Evolutionary conservation across 257 asterid genomes (phyloP), one percentile per base, ranked within the genome.

Genomic region (Solanum lycopersicoides): DNA sequence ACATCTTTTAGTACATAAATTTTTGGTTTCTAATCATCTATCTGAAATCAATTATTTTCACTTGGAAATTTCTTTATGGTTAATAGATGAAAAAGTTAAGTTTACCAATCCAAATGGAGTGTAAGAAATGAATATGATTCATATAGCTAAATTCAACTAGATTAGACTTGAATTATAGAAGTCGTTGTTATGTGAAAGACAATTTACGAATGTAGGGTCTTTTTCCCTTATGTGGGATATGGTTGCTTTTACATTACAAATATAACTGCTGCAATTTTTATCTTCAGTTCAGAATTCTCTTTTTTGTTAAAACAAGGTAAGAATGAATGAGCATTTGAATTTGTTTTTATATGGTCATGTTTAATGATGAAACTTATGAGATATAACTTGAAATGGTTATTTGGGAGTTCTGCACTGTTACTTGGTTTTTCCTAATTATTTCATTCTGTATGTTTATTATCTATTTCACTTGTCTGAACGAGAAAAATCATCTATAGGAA

Each of bases 401-500:
- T 76, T 76, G 13, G 37, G 0, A 44, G 35, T 45, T 42, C 21
- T 25, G 39, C 15, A 28, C 39, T 76, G 16, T 42, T n/a, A 44
- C 39, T 25, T 3, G n/a, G 9, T 14, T 77, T 77, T 44, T 44
- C 65, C 9, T 77, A 28, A 25, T 77, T 25, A n/a, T 13, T 9
- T 23, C 41, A 35, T 77, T 42, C 3, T 5, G 63, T n/a, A 77
- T 77, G 63, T 4, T 77, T 42, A 69, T 66, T 47, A 47, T 47
- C 80, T 84, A 13, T 15, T 68, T 68, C 16, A 28, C 73, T 47
- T 86, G 13, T 92, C 71, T 86, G 89, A 89, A 89, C 97, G 88
- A 89, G 95, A 91, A 77, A 93, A 91, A 86, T 95, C 93, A 82
- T 91, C 90, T 88, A 92, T 86, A 84, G 94, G 92, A 35, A 94